Conservation (phyloP, 768 basidiomycete species). For the Daedaleopsis sinensis region DNA sequence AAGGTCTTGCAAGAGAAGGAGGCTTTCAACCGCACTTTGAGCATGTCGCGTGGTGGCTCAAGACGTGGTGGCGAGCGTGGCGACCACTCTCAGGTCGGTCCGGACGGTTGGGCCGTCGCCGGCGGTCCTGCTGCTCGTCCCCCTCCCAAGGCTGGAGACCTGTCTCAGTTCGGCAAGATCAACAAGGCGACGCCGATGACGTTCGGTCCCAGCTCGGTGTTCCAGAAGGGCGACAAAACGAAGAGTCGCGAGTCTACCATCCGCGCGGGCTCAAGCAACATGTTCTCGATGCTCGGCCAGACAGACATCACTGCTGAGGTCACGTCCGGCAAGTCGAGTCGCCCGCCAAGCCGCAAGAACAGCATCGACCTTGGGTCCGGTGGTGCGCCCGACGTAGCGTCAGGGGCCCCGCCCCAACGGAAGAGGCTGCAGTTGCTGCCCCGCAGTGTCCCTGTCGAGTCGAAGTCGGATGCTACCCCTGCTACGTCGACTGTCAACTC, state of each 20-base stretch:
- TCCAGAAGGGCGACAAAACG: constrained; percentile 68
- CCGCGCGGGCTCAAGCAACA: constrained; percentile 82
- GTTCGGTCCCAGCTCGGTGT: constrained; percentile 87
- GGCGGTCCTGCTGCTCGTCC: constrained; percentile 42
- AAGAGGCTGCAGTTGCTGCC: constrained; percentile 77
- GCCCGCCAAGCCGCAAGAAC: constrained; percentile 51
- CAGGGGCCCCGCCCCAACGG: constrained; percentile 55
- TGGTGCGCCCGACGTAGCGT: constrained; percentile 46
- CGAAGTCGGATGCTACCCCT: constrained; percentile 37
- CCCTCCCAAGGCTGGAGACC: constrained; percentile 79
- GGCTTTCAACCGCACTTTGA: constrained; percentile 57
- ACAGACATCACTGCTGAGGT: constrained; percentile 57
- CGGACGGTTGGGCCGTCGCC: constrained; percentile 90
- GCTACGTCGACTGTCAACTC: constrained; percentile 51
- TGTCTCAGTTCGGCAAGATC: constrained; percentile 89
- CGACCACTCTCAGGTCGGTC: constrained; percentile 57
- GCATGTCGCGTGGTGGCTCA: constrained; percentile 91
- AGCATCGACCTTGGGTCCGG: constrained; percentile 52
- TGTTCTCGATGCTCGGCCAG: constrained; percentile 83
- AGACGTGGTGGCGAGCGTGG: constrained; percentile 78
- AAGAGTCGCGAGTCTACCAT: constrained; percentile 68
- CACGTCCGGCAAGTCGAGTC: constrained; percentile 50
- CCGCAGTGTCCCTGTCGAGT: constrained; percentile 67
- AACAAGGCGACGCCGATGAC: constrained; percentile 64
- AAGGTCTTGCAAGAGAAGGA: constrained; percentile 86